These are phyloP conservation scores for Tilletia horrida DNA, from an alignment of 1,284 basidiomycete genomes.

Conservation along the genomic window DNA sequence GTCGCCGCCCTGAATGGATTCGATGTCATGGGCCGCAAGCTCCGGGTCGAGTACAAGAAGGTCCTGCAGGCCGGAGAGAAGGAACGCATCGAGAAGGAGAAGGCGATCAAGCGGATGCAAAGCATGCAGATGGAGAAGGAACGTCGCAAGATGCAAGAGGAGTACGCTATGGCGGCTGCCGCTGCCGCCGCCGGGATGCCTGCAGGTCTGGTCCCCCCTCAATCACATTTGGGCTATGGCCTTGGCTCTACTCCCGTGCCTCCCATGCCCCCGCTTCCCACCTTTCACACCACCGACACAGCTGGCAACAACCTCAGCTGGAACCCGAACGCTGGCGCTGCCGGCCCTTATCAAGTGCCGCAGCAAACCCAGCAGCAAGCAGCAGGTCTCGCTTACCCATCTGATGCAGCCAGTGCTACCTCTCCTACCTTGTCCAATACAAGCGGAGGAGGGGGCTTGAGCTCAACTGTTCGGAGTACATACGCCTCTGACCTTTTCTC, in stretches of 20 bases:
- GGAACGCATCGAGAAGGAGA: conserved; percentile 97
- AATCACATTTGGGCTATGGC: not conserved
- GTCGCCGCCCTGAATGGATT: conserved; percentile 86
- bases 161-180: conserved; percentile 25
- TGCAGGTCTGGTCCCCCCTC: not conserved
- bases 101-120: conserved; percentile 95
- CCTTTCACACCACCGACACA: conserved; percentile 5
- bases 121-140: conserved; percentile 50
- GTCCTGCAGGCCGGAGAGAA: conserved; percentile 98
- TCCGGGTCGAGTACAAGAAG: conserved; percentile 99
- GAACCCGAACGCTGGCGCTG: not conserved
- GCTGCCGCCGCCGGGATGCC: conserved; percentile 12
- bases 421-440: conserved; percentile 9
- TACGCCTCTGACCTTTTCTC: conserved; percentile 8
- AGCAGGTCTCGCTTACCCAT: conserved; percentile 12
- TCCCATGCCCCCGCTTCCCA: not conserved
- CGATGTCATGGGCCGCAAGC: conserved; percentile 94
- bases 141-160: conserved; percentile 38
- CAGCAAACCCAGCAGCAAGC: not conserved
- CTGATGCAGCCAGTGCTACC: conserved; percentile 7
- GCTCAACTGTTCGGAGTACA: conserved; percentile 8
- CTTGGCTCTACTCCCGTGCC: not conserved
- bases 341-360: not conserved
- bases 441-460: not conserved
- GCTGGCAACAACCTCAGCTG: not conserved